These are phyloP conservation scores for Simplicillium sp. DNA, from an alignment of 2,329 filamentous ascomycete genomes.

Conservation along the genomic window DNA sequence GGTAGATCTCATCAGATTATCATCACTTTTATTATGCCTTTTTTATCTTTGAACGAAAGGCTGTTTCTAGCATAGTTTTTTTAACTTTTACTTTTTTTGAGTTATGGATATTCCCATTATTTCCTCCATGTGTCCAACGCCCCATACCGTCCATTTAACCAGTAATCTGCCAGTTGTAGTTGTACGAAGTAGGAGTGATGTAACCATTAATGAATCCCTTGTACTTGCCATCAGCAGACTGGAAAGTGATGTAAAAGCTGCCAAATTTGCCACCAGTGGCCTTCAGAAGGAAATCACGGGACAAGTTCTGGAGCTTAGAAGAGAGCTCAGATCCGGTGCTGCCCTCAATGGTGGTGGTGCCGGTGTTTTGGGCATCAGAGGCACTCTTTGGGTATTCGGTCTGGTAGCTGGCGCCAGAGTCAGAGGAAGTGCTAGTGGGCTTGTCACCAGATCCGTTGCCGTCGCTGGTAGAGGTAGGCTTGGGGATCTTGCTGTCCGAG, in stretches of 20 bases:
- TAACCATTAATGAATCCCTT: background rate
- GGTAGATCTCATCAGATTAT: too few relatives aligned
- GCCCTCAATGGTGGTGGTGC: background rate
- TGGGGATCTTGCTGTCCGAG: constrained; percentile 1
- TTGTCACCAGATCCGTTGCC: too few relatives aligned
- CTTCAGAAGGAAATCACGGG: background rate
- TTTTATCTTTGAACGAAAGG: too few relatives aligned
- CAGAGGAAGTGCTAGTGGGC: background rate
- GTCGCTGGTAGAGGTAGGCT: background rate
- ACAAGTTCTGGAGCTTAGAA: background rate
- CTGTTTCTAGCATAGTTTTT: too few relatives aligned
- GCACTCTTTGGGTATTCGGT: background rate
- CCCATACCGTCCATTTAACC: too few relatives aligned
- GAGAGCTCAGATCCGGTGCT: background rate
- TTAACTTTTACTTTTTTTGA: too few relatives aligned
- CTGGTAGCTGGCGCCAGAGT: background rate
- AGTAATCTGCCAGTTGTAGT: background rate
- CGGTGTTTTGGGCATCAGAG: background rate
- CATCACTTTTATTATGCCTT: too few relatives aligned
- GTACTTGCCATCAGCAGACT: background rate
- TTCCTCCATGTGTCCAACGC: too few relatives aligned
- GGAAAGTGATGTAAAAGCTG: background rate
- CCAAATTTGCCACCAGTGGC: constrained; percentile 1
- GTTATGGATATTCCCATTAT: too few relatives aligned
- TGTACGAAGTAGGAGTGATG: background rate